Conservation (phyloP, 2,329 filamentous ascomycete species). For the Parastagonospora avenae region DNA sequence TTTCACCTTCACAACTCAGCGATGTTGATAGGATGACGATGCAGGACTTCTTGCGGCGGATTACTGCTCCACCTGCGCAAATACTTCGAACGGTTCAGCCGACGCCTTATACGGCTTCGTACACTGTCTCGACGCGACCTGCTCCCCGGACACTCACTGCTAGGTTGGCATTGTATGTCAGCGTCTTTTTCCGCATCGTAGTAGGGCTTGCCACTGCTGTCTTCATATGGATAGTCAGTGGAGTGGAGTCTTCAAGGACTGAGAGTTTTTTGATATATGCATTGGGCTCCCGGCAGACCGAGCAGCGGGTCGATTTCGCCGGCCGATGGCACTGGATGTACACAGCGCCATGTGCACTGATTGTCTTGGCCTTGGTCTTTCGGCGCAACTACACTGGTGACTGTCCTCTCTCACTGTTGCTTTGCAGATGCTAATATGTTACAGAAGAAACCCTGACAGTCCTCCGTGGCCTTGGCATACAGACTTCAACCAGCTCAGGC, state of each 20-base stretch:
- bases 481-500: conserved; percentile 75
- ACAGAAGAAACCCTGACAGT: conserved; percentile 84
- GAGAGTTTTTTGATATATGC: conserved; percentile 7
- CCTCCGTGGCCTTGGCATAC: conserved; percentile 85
- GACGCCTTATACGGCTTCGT: conserved; percentile 85
- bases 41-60: conserved; percentile 24
- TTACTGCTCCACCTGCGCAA: conserved; percentile 34
- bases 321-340: conserved; percentile 50
- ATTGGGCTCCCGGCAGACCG: conserved; percentile 10
- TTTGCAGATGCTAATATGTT: conserved; percentile 6
- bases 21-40: conserved; percentile 21
- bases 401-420: conserved; percentile 18
- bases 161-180: conserved; percentile 50
- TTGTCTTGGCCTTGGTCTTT: conserved; percentile 53
- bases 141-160: conserved; percentile 53
- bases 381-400: conserved; percentile 58
- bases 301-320: conserved; percentile 40
- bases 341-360: conserved; percentile 45
- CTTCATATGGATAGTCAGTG: conserved; percentile 38
- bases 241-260: conserved; percentile 6
- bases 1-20: neutral
- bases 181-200: conserved; percentile 52
- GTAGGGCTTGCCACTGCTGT: conserved; percentile 50
- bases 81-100: conserved; percentile 41
- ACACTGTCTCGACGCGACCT: conserved; percentile 84